Base-by-base conservation (phyloP, 2,329 filamentous ascomycete genomes). In the Alternaria solani region DNA sequence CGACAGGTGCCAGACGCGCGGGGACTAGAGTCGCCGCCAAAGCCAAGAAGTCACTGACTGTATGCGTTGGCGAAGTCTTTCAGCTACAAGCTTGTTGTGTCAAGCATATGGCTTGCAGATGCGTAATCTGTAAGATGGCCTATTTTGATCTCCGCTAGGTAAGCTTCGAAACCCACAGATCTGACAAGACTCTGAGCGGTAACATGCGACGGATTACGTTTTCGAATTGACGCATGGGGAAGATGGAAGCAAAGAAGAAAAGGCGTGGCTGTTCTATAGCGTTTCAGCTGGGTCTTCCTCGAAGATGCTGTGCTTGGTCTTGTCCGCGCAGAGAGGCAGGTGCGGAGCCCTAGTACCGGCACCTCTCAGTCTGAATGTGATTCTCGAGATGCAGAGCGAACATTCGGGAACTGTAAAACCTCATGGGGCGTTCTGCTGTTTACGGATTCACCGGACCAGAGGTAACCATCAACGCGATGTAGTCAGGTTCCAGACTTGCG, bases 261-360 rank as follows among this genome's bases (percentile, higher is more conserved):
- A 55, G 28, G 51, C 55, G 55, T 55, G 62, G 57, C 61, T 59
- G 63, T 49, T 67, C 59, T 62, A 69, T 64, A 70, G 65, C 62
- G 23, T 25, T 49, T 43, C 61, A 69, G 67, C 64, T 66, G 55
- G 57, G 53, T 49, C 56, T 26, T 49, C 14, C 20, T 55, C 61
- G 39, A 48, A 28, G 34, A 55, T 32, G 26, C 36, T 28, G 12
- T 28, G 44, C 53, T 55, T 55, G 43, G 53, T 43, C 30, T 25
- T 48, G 43, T 32, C 48, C 18, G 16, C 20, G 43, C 53, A 34
- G 53, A 55, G 9, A 55, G 16, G 34, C 43, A 49, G 25, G 30
- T n/a, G 32, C 52, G 43, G 43, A 49, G 46, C 14, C 5, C 32
- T 26, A n/a, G 14, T n/a, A 25, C 26, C 32, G 20, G 46, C 46